A percentile compares a stretch with the other conserved stretches of the same genome.
phyloP scores from a whole-genome alignment of 148 eudicot genomes.

The Nyssa sinensis region DNA sequence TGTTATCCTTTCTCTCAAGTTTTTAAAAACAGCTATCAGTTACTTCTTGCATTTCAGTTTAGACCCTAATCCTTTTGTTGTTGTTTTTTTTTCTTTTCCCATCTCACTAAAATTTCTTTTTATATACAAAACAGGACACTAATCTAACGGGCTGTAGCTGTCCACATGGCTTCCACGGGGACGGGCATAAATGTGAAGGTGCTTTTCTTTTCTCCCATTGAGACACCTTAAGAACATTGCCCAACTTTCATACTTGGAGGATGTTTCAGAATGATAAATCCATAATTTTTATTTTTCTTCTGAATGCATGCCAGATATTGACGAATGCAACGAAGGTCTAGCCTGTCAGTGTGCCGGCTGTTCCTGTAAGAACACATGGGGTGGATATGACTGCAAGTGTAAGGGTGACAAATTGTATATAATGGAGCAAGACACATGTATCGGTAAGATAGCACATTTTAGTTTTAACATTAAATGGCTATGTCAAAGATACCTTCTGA shows the following conservation, averaged over 20 bases:
- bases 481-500: too few species aligned
- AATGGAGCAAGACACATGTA: slow-evolving; percentile 73
- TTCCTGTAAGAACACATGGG: slow-evolving; percentile 79
- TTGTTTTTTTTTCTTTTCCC: neutral
- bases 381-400: slow-evolving; percentile 84
- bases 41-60: neutral
- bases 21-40: too few species aligned
- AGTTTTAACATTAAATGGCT: neutral
- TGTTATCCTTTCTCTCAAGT: neutral
- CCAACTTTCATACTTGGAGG: neutral
- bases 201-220: neutral
- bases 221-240: neutral
- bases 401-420: slow-evolving; percentile 61
- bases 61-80: neutral
- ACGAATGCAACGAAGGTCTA: slow-evolving; percentile 66
- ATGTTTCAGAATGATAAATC: neutral
- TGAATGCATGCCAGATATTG: slow-evolving; percentile 46
- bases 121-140: slow-evolving; percentile 36
- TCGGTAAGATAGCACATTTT: slow-evolving; percentile 44
- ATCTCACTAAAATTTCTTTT: neutral
- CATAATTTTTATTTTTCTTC: neutral
- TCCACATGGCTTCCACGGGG: slow-evolving; percentile 81
- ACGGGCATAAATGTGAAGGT: slow-evolving; percentile 88
- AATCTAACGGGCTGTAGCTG: slow-evolving; percentile 66
- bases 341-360: slow-evolving; percentile 83